Evolutionary conservation across 305 asterid species (phyloP).

Genomic region (Withania somnifera): DNA sequence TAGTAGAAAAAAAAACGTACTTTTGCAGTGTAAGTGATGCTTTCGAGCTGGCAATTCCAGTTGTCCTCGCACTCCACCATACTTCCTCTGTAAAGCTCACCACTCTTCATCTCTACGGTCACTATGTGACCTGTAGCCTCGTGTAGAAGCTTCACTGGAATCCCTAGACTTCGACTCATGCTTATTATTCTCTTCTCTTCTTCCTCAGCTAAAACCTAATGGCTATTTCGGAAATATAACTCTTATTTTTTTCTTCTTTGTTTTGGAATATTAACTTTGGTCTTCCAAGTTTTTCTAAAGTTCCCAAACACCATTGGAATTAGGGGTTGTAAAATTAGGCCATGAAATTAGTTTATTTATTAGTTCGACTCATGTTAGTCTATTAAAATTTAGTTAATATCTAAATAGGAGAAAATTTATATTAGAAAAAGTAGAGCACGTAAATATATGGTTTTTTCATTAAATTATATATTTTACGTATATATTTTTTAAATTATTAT

Average conservation of each 20-base stretch:
- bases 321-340: too few species aligned
- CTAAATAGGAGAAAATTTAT: too few species aligned
- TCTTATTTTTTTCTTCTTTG: too few species aligned
- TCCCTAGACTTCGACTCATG: background rate
- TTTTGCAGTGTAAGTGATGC: slow-evolving; percentile 77
- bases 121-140: slow-evolving; percentile 5
- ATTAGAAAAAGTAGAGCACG: too few species aligned
- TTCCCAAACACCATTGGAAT: too few species aligned
- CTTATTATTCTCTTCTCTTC: background rate
- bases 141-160: slow-evolving; percentile 4
- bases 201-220: background rate
- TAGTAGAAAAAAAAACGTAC: slow-evolving; percentile 1
- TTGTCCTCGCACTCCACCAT: slow-evolving; percentile 10
- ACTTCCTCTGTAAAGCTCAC: slow-evolving; percentile 10
- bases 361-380: too few species aligned
- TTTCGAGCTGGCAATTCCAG: slow-evolving; percentile 64
- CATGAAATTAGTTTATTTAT: too few species aligned
- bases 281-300: background rate
- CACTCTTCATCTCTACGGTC: slow-evolving; percentile 6
- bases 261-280: background rate
- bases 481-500: too few species aligned
- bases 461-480: too few species aligned
- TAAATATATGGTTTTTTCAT: too few species aligned
- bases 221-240: background rate
- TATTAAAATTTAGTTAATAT: too few species aligned